phyloP scores from a whole-genome alignment of 2,329 filamentous ascomycete genomes.

The Blumeria hordei region DNA sequence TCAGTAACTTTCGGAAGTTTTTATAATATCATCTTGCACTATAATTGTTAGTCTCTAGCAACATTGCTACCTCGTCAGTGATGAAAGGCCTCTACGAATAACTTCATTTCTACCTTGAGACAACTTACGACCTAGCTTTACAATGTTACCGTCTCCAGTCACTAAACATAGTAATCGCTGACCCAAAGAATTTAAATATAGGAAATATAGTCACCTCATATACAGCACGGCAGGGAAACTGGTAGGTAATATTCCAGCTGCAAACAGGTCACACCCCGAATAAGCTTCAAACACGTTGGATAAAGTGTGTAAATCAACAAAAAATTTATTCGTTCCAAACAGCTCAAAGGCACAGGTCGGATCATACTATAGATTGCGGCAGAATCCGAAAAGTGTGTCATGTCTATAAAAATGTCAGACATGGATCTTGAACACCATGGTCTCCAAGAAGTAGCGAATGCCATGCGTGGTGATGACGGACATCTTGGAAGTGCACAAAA shows the following conservation, averaged over 20 bases:
- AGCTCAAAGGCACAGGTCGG: no score
- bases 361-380: no score
- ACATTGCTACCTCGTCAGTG: not conserved
- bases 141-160: no score
- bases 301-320: no score
- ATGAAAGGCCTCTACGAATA: not conserved
- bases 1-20: not conserved
- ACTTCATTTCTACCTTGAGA: not conserved
- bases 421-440: slow-evolving; percentile 16
- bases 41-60: not conserved
- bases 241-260: no score
- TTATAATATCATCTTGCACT: not conserved
- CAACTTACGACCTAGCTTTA: not conserved
- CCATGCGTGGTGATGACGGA: slow-evolving; percentile 14
- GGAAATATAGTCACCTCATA: no score
- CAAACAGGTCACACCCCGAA: no score
- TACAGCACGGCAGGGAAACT: no score
- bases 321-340: no score
- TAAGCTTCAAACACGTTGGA: no score
- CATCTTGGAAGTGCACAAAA: slow-evolving; percentile 11
- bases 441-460: slow-evolving; percentile 16
- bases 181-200: no score
- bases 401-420: slow-evolving; percentile 13
- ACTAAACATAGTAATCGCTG: no score
- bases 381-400: slow-evolving; percentile 1